Percentiles rank a stretch among this genome's conserved stretches.
phyloP scores from a whole-genome alignment of 1,284 basidiomycete genomes.

The Apiotrichum gracile region DNA sequence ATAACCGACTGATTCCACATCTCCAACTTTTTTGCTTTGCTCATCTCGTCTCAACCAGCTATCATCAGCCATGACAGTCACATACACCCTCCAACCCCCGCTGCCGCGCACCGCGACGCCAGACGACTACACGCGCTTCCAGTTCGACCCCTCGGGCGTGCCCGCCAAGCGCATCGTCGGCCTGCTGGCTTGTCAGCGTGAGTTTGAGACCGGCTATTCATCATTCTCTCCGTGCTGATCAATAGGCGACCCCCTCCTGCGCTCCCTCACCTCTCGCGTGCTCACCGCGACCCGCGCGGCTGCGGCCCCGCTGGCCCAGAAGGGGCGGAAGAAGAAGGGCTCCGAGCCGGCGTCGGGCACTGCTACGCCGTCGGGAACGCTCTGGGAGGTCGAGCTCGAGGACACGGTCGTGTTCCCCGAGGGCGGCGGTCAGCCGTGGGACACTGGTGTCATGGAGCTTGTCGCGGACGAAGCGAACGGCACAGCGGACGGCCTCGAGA shows the following conservation, averaged over 20 bases:
- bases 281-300: conserved; percentile 21
- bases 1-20: too few species aligned
- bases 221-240: not conserved
- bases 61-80: conserved; percentile 31
- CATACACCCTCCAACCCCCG: conserved; percentile 27
- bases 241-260: conserved; percentile 44
- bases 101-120: conserved; percentile 32
- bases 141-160: conserved; percentile 39
- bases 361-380: conserved; percentile 16
- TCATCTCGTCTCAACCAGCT: too few species aligned
- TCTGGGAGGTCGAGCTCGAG: conserved; percentile 58
- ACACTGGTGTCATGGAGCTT: conserved; percentile 64
- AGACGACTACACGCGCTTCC: conserved; percentile 39
- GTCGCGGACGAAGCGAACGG: too few species aligned
- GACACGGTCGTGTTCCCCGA: conserved; percentile 87
- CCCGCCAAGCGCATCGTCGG: conserved; percentile 44
- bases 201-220: conserved; percentile 10
- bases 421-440: conserved; percentile 73
- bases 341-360: conserved; percentile 3
- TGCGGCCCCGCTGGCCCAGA: conserved; percentile 29
- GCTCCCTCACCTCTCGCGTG: conserved; percentile 29
- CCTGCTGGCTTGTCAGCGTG: conserved; percentile 48
- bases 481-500: too few species aligned
- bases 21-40: too few species aligned
- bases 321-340: conserved; percentile 31